These are phyloP conservation scores for Magnolia changhungtana DNA, from an alignment of 164 flowering plant species.

Conservation along the genomic window DNA sequence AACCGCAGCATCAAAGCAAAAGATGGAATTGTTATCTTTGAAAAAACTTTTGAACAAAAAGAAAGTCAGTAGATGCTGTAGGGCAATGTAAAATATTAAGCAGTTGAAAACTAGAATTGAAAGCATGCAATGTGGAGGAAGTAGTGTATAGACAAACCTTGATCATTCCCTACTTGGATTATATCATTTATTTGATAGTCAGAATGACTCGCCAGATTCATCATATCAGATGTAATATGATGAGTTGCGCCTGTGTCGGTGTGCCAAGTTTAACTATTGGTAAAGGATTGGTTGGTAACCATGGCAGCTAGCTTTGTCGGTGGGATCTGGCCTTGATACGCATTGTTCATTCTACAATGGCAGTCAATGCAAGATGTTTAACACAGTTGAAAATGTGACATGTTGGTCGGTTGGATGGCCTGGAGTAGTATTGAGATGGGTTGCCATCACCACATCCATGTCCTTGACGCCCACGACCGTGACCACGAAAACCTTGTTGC, in stretches of 20 bases:
- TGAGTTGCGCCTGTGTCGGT: background rate
- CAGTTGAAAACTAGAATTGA: too few species aligned
- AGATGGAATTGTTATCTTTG: too few species aligned
- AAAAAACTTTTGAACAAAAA: too few species aligned
- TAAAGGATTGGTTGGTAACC: background rate
- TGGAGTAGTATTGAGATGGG: background rate
- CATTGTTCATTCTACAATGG: background rate
- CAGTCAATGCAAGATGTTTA: background rate
- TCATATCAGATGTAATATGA: too few species aligned
- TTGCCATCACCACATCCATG: background rate
- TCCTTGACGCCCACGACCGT: background rate
- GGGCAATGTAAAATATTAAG: too few species aligned
- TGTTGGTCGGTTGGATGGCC: background rate
- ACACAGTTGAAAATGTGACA: background rate
- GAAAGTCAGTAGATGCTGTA: too few species aligned
- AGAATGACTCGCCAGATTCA: too few species aligned
- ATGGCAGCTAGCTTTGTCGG: background rate
- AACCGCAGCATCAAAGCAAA: too few species aligned
- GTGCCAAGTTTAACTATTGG: background rate
- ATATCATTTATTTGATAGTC: too few species aligned
- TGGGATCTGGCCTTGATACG: background rate
- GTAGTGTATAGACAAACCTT: too few species aligned
- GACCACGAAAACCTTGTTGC: background rate
- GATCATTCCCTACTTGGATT: too few species aligned
- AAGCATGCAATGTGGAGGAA: too few species aligned